Base-by-base conservation (phyloP, 768 basidiomycete genomes). In the Mycena vitilis region DNA sequence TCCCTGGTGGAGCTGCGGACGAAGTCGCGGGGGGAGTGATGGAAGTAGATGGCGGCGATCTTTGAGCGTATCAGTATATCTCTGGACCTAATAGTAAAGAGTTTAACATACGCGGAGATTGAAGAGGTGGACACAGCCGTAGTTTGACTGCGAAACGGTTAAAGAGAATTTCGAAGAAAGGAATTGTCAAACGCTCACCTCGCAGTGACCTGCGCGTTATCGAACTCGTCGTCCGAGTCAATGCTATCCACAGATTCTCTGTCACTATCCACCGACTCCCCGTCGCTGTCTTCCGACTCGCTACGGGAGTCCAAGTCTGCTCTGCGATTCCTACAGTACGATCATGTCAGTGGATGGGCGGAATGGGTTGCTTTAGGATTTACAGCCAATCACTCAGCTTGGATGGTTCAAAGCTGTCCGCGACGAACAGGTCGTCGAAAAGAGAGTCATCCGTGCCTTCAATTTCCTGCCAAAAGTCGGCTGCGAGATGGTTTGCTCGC, bases 381-480 rank as follows among this genome's bases (percentile, higher is more conserved):
- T 20, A 48, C 47, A 48, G 5, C 47, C 47, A 48, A 48, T 48
- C 47, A 48, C 47, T 20, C 47, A 48, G 47, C 47, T 48, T 48
- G 47, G 47, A 48, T 13, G 47, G 47, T 20, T 48, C 47, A 48
- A 48, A 48, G 47, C 47, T 48, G 47, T 48, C 47, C 47, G 11
- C 47, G 9, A 48, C 47, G n/a, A 48, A 48, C 13, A 48, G 18
- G 47, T 48, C 47, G 47, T 48, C 47, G n/a, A 48, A 48, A 48
- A 48, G 47, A 22, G 47, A 48, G 47, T 48, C 47, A 9, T 48
- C 47, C 15, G 47, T 16, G 47, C 15, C 13, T 9, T 48, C 47
- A 20, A 48, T 48, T 48, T 48, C 47, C 47, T 48, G 47, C 47
- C 47, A n/a, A n/a, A n/a, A n/a, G n/a, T n/a, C n/a, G n/a, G n/a